Base-by-base conservation (phyloP, 345 rosid genomes). In the Salix purpurea region DNA sequence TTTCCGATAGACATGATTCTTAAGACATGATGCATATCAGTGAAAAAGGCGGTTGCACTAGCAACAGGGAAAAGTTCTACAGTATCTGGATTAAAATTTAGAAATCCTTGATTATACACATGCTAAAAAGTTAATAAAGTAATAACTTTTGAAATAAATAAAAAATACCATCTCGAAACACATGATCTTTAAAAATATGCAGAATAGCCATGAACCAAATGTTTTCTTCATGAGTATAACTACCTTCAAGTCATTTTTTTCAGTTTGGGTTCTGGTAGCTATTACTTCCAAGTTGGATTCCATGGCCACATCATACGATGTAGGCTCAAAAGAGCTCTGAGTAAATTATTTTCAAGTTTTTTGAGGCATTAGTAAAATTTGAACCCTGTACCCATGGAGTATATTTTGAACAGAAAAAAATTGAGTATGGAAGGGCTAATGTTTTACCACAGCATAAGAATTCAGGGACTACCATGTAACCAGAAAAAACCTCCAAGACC, bases 1-100 rank as follows among this genome's bases (percentile, higher is more conserved):
- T 85, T 85, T 77, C 90, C 90, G 42, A 74, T 69, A 34, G 89
- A 85, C 81, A 79, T 79, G 68, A 87, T 81, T 78, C 67, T 81
- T 64, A 85, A 79, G 62, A 87, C 72, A 71, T 87, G 81, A 80
- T 87, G 89, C 89, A 87, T 74, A 80, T 87, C 89, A 62, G 88
- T 87, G 74, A 87, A 87, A 79, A 87, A 87, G 6, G 76, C 50
- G 1, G 87, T 87, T 67, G 89, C 82, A 81, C 75, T 81, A 14
- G 86, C 87, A 7, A 87, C 87, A 44, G 88, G 88, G 78, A 87
- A 87, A 65, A 85, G 86, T n/a, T 87, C 87, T 37, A 68, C 74
- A 61, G 82, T 39, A 42, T 82, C 88, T 87, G 86, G 40, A 75
- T 7, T 36, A 32, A 71, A 74, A 46, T 44, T 23, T 69, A 2